phyloP scores from a whole-genome alignment of 352 stramenopile genomes.

The Globisporangium emineosum region DNA sequence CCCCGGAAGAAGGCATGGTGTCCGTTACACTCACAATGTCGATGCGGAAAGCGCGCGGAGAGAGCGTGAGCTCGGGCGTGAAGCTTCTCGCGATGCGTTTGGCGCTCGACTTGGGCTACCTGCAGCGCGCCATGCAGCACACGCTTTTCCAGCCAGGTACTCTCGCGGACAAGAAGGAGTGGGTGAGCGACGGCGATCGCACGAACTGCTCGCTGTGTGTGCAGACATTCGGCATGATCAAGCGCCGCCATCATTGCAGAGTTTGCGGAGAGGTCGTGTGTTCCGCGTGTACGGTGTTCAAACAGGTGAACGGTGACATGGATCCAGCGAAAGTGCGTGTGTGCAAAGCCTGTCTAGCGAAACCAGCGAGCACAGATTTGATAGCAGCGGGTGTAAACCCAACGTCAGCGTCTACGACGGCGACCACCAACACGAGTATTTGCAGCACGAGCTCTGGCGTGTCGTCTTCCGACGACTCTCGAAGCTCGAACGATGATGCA shows the following conservation, averaged over 20 bases:
- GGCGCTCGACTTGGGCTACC: slow-evolving; percentile 46
- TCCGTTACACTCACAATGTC: slow-evolving; percentile 71
- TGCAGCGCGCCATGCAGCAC: slow-evolving; percentile 71
- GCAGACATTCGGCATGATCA: slow-evolving; percentile 78
- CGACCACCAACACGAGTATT: slow-evolving; percentile 20
- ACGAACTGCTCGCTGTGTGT: slow-evolving; percentile 80
- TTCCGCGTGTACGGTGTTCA: slow-evolving; percentile 73
- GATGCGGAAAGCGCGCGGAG: slow-evolving; percentile 73
- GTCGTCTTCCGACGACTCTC: slow-evolving; percentile 39
- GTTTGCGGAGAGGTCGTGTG: slow-evolving; percentile 88
- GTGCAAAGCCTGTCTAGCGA: slow-evolving; percentile 76
- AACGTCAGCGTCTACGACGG: slow-evolving; percentile 26
- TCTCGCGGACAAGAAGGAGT: slow-evolving; percentile 66
- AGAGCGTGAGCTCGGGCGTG: slow-evolving; percentile 71
- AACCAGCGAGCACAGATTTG: slow-evolving; percentile 35
- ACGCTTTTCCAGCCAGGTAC: slow-evolving; percentile 59
- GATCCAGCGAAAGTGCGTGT: slow-evolving; percentile 62
- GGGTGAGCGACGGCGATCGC: slow-evolving; percentile 76
- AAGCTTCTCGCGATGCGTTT: slow-evolving; percentile 61
- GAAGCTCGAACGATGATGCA: slow-evolving; percentile 22
- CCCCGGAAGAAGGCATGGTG: slow-evolving; percentile 57
- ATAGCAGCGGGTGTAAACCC: slow-evolving; percentile 2
- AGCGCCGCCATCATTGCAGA: slow-evolving; percentile 82
- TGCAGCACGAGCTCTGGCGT: slow-evolving; percentile 49
- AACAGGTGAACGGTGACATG: slow-evolving; percentile 58